Evolutionary conservation across 225 moss, liverwort and hornwort genomes (phyloP).

Genomic region (Marchantia polymorpha): DNA sequence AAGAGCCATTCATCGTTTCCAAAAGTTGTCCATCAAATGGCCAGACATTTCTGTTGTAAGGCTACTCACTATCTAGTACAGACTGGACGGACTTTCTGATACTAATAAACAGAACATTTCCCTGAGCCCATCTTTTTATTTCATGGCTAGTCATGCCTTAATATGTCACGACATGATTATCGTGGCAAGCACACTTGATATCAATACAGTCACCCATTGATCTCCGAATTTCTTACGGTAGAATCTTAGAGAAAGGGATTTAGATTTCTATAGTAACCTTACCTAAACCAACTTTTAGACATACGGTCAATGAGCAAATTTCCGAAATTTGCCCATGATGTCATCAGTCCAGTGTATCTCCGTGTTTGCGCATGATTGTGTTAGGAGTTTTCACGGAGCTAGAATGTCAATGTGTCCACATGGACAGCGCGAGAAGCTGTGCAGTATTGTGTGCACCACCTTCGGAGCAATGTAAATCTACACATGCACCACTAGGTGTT

Average conservation of each 20-base stretch:
- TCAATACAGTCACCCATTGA: conserved; percentile 2
- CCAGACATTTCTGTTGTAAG: background rate
- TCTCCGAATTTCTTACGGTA: background rate
- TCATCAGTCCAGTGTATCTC: conserved; percentile 6
- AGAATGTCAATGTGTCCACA: background rate
- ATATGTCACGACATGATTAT: conserved; percentile 3
- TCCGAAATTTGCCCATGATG: background rate
- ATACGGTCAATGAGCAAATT: background rate
- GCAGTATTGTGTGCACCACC: conserved; percentile 1
- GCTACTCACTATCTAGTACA: conserved; percentile 1
- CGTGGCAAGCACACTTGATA: conserved; percentile 6
- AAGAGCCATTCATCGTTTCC: conserved; percentile 12
- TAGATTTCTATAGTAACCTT: background rate
- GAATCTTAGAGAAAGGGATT: conserved; percentile 1
- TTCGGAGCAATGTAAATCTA: conserved; percentile 14
- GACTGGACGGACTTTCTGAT: conserved; percentile 15
- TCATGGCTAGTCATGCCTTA: conserved; percentile 9
- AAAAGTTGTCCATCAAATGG: conserved; percentile 14
- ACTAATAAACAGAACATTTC: conserved; percentile 20
- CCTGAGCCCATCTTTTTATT: background rate
- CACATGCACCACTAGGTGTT: conserved; percentile 3
- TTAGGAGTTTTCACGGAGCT: background rate
- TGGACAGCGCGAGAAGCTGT: conserved; percentile 9
- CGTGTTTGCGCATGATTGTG: background rate
- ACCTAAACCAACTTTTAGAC: background rate